Percentiles rank a stretch among this genome's conserved stretches.
Evolutionary conservation across 108 stramenopile genomes (phyloP).

Genomic region (Cyclotella distinguenda): DNA sequence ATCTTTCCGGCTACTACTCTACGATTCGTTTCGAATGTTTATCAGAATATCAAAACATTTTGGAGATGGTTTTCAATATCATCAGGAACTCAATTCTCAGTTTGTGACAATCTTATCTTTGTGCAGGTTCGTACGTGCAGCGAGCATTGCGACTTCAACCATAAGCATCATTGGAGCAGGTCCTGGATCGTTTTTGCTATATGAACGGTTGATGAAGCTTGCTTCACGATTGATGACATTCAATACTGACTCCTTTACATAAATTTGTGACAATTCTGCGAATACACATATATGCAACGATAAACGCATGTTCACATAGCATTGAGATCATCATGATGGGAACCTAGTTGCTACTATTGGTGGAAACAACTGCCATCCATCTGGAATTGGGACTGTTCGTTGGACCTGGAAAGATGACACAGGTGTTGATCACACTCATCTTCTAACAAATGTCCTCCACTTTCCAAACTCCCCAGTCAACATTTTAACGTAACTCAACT

Average conservation of each 20-base stretch:
- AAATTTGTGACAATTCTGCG: constrained; percentile 11
- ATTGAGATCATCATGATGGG: background rate
- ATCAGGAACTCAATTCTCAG: too few species aligned
- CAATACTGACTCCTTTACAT: background rate
- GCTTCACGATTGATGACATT: background rate
- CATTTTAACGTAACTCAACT: constrained; percentile 12
- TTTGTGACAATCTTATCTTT: too few species aligned
- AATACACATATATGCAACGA: constrained; percentile 15
- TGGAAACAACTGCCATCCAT: constrained; percentile 1
- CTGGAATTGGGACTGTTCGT: constrained; percentile 10
- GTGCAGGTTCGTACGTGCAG: background rate
- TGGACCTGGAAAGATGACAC: constrained; percentile 22
- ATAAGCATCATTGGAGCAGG: background rate
- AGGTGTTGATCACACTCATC: background rate
- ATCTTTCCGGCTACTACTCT: too few species aligned
- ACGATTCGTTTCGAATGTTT: too few species aligned
- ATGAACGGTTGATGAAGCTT: background rate
- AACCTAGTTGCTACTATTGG: constrained; percentile 15
- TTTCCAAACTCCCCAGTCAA: constrained; percentile 20
- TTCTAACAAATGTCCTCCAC: background rate
- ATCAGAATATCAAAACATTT: too few species aligned
- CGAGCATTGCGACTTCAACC: background rate
- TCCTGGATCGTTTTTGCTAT: background rate
- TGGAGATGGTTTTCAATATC: too few species aligned
- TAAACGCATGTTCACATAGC: background rate